Conservation (phyloP, 2,329 filamentous ascomycete species). For the Purpureocillium takamizusanense region DNA sequence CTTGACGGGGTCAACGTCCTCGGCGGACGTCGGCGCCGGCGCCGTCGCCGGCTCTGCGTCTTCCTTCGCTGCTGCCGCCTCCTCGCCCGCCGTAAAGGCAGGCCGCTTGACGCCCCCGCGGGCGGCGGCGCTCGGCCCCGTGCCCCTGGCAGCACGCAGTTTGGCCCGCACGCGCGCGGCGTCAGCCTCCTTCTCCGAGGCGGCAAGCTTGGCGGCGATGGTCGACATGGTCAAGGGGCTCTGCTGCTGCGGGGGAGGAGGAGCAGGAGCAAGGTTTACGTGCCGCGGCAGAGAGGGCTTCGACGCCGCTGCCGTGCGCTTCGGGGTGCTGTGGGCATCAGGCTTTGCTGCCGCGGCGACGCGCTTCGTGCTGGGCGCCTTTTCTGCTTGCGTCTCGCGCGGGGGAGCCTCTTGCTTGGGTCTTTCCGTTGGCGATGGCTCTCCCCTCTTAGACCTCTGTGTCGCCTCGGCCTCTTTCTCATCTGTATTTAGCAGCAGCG, state of each 20-base stretch:
- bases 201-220: constrained; percentile 55
- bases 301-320: background rate
- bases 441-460: background rate
- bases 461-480: background rate
- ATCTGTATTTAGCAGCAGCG: constrained; percentile 19
- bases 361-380: too few species aligned
- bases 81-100: constrained; percentile 9
- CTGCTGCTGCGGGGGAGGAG: constrained; percentile 34
- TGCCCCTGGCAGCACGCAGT: constrained; percentile 42
- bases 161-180: constrained; percentile 55
- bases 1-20: constrained; percentile 27
- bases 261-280: constrained; percentile 16
- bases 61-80: background rate
- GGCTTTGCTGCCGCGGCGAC: too few species aligned
- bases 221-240: constrained; percentile 51
- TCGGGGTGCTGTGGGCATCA: too few species aligned
- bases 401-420: too few species aligned
- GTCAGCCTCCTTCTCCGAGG: constrained; percentile 54
- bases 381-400: too few species aligned
- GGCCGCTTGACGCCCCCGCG: constrained; percentile 12
- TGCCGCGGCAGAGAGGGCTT: constrained; percentile 5
- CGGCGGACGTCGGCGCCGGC: background rate
- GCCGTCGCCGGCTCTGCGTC: too few species aligned
- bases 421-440: background rate
- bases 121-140: constrained; percentile 16